phyloP scores from a whole-genome alignment of 1,284 basidiomycete genomes.

The Trichosporon coremiiforme region DNA sequence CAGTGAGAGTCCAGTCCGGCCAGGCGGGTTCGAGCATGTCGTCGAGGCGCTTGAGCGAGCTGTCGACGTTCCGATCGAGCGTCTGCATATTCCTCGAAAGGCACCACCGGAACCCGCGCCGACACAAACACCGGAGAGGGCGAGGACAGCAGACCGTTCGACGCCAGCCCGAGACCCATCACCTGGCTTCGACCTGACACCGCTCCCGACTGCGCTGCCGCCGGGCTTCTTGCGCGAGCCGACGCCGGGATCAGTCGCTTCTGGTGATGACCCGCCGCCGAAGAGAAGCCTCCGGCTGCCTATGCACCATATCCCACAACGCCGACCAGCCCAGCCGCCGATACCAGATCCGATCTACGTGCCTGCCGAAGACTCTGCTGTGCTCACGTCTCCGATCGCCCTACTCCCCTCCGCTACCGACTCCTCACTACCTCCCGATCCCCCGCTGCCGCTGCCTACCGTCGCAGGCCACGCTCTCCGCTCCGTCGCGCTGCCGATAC shows the following conservation, averaged over 20 bases:
- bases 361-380: not conserved
- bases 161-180: not conserved
- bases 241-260: not conserved
- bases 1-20: not conserved
- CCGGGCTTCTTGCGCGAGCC: not conserved
- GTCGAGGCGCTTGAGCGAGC: constrained; percentile 5
- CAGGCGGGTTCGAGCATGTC: constrained; percentile 8
- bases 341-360: not conserved
- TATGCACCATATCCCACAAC: not conserved
- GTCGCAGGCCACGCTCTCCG: not conserved
- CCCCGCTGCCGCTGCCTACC: not conserved
- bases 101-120: no score
- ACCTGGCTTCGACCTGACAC: not conserved
- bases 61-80: constrained; percentile 1
- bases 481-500: not conserved
- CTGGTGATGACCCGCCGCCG: not conserved
- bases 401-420: not conserved
- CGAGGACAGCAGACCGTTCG: not conserved
- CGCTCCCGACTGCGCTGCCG: not conserved
- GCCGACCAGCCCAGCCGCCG: not conserved
- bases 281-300: not conserved
- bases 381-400: not conserved
- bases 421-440: no score
- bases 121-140: no score
- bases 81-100: not conserved